Conservation (phyloP, 352 stramenopile genomes). For the Elongisporangium prolatum region DNA sequence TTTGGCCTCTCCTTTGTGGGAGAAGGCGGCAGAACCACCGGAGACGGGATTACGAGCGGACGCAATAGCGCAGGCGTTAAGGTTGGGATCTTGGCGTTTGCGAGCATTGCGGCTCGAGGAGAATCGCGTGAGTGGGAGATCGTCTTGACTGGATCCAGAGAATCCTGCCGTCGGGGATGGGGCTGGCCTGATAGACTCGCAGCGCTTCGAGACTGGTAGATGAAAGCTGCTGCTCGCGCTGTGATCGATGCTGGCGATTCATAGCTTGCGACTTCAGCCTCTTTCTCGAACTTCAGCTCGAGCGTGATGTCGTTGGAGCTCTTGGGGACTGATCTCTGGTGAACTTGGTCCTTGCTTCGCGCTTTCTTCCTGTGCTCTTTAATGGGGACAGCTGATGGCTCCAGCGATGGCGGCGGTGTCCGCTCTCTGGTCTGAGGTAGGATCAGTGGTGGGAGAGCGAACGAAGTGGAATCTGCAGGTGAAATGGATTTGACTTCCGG, state of each 20-base stretch:
- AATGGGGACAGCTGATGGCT: not conserved
- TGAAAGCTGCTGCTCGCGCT: not conserved
- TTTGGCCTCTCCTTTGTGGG: not conserved
- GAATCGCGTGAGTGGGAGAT: not conserved
- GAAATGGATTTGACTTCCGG: not conserved
- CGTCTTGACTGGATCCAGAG: not conserved
- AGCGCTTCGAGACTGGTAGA: not conserved
- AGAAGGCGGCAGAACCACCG: not conserved
- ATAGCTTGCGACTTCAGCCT: not conserved
- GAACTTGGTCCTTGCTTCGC: not conserved
- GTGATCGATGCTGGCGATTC: not conserved
- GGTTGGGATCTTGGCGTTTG: not conserved
- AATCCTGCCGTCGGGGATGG: not conserved
- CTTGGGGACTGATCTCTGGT: not conserved
- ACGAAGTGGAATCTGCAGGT: not conserved
- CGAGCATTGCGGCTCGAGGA: not conserved
- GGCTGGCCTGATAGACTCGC: not conserved
- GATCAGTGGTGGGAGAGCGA: not conserved
- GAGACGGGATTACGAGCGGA: not conserved
- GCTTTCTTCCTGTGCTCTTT: not conserved
- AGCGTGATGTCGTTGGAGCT: not conserved
- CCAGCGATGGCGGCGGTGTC: not conserved
- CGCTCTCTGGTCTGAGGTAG: not conserved
- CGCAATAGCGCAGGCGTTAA: not conserved
- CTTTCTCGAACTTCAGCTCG: not conserved